These are phyloP conservation scores for Pseudogymnoascus sp. DNA, from an alignment of 2,329 filamentous ascomycete genomes.

Conservation along the genomic window DNA sequence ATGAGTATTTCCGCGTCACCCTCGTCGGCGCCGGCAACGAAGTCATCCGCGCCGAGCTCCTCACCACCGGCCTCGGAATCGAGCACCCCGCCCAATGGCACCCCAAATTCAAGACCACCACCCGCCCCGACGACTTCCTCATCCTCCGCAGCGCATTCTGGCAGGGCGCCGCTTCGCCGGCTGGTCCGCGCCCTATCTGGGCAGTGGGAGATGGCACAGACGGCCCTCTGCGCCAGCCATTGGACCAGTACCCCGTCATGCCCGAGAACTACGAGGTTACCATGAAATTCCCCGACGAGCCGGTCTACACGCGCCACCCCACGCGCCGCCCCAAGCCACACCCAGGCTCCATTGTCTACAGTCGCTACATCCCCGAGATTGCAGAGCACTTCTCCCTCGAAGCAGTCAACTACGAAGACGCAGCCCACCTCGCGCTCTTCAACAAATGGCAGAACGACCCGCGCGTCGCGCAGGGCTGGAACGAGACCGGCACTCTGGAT, in stretches of 20 bases:
- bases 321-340: conserved; percentile 63
- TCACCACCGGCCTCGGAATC: conserved; percentile 21
- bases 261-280: conserved; percentile 38
- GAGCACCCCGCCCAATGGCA: conserved; percentile 15
- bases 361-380: conserved; percentile 68
- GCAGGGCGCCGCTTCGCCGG: conserved; percentile 61
- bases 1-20: conserved; percentile 29
- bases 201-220: conserved; percentile 18
- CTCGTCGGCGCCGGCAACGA: conserved; percentile 25
- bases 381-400: conserved; percentile 70
- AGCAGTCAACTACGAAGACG: conserved; percentile 58
- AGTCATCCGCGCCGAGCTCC: conserved; percentile 24
- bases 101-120: conserved; percentile 7
- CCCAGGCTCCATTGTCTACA: conserved; percentile 65
- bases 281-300: conserved; percentile 19
- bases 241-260: conserved; percentile 30
- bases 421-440: conserved; percentile 61
- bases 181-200: conserved; percentile 58
- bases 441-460: conserved; percentile 79
- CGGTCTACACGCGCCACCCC: conserved; percentile 56
- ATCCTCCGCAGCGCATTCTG: conserved; percentile 53
- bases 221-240: conserved; percentile 30
- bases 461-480: conserved; percentile 72
- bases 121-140: conserved; percentile 32
- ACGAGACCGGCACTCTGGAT: conserved; percentile 67